Conservation (phyloP, 495 filamentous ascomycete species). For the Tuber borchii region DNA sequence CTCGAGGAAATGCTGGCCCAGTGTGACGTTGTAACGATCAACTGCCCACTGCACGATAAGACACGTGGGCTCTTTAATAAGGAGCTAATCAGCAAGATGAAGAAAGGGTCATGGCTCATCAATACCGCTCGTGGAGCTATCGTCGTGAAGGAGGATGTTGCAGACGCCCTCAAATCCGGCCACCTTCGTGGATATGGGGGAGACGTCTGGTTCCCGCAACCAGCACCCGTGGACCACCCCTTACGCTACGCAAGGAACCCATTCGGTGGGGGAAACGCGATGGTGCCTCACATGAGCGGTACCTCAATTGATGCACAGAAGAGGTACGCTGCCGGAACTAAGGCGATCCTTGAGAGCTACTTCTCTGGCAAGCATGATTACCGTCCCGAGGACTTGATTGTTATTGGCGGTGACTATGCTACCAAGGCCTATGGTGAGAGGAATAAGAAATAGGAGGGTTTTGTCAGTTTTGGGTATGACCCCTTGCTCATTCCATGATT, state of each 20-base stretch:
- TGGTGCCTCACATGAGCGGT: constrained; percentile 97
- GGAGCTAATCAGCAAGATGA: constrained; percentile 99
- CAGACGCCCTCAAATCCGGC: constrained; percentile 82
- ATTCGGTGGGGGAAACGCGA: constrained; percentile 94
- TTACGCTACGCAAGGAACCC: constrained; percentile 90
- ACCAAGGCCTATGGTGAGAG: constrained; percentile 92
- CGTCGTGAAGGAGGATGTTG: constrained; percentile 98
- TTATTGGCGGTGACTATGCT: constrained; percentile 84
- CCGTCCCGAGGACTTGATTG: constrained; percentile 83
- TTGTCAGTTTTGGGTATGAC: background rate
- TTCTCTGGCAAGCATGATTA: constrained; percentile 82
- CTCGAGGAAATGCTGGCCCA: constrained; percentile 93
- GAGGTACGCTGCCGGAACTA: constrained; percentile 83
- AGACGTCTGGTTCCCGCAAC: constrained; percentile 72
- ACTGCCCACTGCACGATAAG: constrained; percentile 98
- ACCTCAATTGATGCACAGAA: constrained; percentile 96
- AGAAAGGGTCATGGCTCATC: constrained; percentile 88
- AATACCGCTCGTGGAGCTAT: constrained; percentile 99
- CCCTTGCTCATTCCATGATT: background rate
- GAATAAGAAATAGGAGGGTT: constrained; percentile 47
- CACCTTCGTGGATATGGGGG: constrained; percentile 96
- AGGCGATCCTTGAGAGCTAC: constrained; percentile 86
- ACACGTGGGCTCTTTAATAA: constrained; percentile 96
- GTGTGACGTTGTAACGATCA: constrained; percentile 98
- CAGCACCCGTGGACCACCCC: constrained; percentile 87